These are phyloP conservation scores for Fomitopsis schrenkii DNA, from an alignment of 1,284 basidiomycete genomes.

Conservation along the genomic window DNA sequence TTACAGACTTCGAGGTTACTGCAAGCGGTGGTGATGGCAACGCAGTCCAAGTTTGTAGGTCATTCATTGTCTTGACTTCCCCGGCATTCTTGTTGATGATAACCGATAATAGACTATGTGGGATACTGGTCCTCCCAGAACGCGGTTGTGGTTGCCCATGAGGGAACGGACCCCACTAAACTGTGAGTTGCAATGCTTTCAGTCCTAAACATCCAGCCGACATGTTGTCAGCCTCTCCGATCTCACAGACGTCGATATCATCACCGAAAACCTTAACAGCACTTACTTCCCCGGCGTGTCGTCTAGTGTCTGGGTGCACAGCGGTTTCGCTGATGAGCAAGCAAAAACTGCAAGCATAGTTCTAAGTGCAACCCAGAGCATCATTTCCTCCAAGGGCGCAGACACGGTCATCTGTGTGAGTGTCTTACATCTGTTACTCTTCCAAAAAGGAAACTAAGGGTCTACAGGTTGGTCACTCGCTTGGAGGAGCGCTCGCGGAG, in stretches of 20 bases:
- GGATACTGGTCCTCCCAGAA: constrained; percentile 42
- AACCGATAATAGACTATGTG: constrained; percentile 34
- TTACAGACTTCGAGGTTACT: constrained; percentile 40
- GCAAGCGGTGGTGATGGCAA: constrained; percentile 45
- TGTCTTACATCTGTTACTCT: neutral
- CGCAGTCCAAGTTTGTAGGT: constrained; percentile 39
- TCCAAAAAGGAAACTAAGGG: neutral
- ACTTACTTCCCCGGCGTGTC: constrained; percentile 46
- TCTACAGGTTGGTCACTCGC: constrained; percentile 32
- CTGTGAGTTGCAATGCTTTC: constrained; percentile 24
- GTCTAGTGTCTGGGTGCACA: constrained; percentile 36
- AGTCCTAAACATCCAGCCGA: neutral
- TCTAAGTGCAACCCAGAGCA: constrained; percentile 33
- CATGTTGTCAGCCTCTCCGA: constrained; percentile 32
- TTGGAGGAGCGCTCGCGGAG: constrained; percentile 37
- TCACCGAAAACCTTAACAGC: constrained; percentile 29
- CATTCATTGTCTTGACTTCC: neutral
- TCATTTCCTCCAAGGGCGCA: constrained; percentile 30
- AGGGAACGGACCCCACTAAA: constrained; percentile 49
- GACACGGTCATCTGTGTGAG: constrained; percentile 34
- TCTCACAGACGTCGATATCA: constrained; percentile 44
- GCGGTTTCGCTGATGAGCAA: constrained; percentile 47
- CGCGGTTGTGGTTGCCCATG: constrained; percentile 45
- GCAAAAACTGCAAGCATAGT: constrained; percentile 35
- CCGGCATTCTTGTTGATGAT: neutral